phyloP scores from a whole-genome alignment of 768 basidiomycete species.

The Suillus brevipes region DNA sequence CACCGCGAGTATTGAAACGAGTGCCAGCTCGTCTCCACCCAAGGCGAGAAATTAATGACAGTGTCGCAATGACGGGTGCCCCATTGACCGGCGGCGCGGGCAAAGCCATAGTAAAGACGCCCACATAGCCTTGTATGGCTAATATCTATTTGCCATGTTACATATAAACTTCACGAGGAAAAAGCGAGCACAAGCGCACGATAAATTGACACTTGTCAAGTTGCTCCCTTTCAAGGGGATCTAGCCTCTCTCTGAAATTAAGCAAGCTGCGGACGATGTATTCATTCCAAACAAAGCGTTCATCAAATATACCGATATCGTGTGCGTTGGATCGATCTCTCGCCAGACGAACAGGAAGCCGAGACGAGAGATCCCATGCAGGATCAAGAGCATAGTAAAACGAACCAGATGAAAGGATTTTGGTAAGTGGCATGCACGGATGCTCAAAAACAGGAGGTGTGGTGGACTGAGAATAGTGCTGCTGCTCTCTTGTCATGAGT shows the following conservation, averaged over 20 bases:
- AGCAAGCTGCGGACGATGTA: slow-evolving; percentile 85
- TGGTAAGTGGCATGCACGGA: slow-evolving; percentile 85
- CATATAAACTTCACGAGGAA: slow-evolving; percentile 11
- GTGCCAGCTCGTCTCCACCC: slow-evolving; percentile 97
- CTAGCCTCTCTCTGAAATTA: slow-evolving; percentile 82
- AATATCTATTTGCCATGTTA: slow-evolving; percentile 54
- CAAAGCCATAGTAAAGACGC: slow-evolving; percentile 74
- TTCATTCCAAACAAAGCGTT: slow-evolving; percentile 94
- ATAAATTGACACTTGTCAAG: slow-evolving; percentile 86
- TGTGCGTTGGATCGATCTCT: slow-evolving; percentile 44
- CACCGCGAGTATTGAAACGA: slow-evolving; percentile 93
- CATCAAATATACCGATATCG: slow-evolving; percentile 69
- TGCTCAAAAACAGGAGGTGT: slow-evolving; percentile 73
- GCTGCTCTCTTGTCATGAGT: slow-evolving; percentile 37
- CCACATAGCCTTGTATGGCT: slow-evolving; percentile 93
- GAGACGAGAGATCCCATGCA: slow-evolving; percentile 87
- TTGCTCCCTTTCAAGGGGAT: slow-evolving; percentile 63
- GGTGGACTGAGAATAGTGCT: slow-evolving; percentile 42
- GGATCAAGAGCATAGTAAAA: slow-evolving; percentile 90
- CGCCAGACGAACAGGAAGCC: slow-evolving; percentile 69
- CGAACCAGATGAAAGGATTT: slow-evolving; percentile 86
- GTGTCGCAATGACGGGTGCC: slow-evolving; percentile 68
- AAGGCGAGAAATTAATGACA: slow-evolving; percentile 83
- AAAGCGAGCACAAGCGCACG: slow-evolving; percentile 45
- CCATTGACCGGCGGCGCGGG: slow-evolving; percentile 75